phyloP scores from a whole-genome alignment of 768 basidiomycete genomes.

The Suillus placidus region DNA sequence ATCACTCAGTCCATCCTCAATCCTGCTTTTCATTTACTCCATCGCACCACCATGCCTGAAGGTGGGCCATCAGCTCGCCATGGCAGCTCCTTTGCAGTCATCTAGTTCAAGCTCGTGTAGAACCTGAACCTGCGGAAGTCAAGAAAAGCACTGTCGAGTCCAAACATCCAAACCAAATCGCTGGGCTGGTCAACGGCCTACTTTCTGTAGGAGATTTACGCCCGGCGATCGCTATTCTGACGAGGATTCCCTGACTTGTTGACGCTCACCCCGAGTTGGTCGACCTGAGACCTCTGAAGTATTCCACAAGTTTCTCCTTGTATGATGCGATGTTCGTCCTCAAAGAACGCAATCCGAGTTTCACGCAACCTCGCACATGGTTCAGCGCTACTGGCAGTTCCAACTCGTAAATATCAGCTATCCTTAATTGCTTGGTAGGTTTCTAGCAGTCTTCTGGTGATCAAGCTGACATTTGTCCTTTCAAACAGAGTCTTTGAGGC shows the following conservation, averaged over 20 bases:
- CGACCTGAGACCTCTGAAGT: constrained; percentile 76
- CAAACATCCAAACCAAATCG: constrained; percentile 73
- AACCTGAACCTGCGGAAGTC: constrained; percentile 40
- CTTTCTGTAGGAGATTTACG: constrained; percentile 84
- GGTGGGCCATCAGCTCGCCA: constrained; percentile 77
- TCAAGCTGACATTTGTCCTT: constrained; percentile 1
- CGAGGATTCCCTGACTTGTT: constrained; percentile 83
- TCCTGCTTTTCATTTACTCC: no score
- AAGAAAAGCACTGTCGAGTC: constrained; percentile 39
- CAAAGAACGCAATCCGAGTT: constrained; percentile 65
- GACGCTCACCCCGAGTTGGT: constrained; percentile 82
- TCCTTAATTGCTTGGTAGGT: constrained; percentile 76
- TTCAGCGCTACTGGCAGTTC: constrained; percentile 55
- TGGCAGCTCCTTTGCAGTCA: constrained; percentile 81
- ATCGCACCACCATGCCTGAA: no score
- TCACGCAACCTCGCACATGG: constrained; percentile 62
- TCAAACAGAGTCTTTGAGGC: constrained; percentile 79
- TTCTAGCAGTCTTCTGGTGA: not conserved
- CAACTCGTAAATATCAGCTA: constrained; percentile 64
- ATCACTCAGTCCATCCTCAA: no score
- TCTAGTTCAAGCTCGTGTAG: constrained; percentile 41
- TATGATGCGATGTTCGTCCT: constrained; percentile 54
- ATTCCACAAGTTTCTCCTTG: constrained; percentile 69
- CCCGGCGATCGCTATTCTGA: constrained; percentile 76
- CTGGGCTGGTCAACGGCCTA: constrained; percentile 76